Percentiles rank a stretch among this genome's conserved stretches.
Evolutionary conservation across 228 moss, liverwort and hornwort genomes (phyloP).

Genomic region (Sphagnum fallax): DNA sequence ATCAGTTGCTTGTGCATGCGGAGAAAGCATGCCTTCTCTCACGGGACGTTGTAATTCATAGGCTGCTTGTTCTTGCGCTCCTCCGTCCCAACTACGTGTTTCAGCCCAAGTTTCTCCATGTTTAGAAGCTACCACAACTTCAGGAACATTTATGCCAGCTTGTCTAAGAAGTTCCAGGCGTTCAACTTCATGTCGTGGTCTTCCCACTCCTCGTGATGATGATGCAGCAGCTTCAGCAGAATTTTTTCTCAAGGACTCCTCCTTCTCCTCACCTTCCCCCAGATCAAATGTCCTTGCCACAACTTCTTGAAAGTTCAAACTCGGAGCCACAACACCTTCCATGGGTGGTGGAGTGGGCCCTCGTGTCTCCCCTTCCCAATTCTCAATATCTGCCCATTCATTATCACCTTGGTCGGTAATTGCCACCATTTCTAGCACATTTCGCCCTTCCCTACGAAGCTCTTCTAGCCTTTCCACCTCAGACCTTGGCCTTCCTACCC

Average conservation of each 20-base stretch:
- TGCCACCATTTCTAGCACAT: constrained; percentile 12
- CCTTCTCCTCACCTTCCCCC: constrained; percentile 9
- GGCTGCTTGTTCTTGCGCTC: not conserved
- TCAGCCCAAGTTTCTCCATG: constrained; percentile 6
- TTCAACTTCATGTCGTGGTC: constrained; percentile 13
- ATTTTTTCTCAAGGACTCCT: not conserved
- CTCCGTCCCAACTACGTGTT: not conserved
- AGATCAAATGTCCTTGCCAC: constrained; percentile 16
- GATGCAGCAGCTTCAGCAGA: not conserved
- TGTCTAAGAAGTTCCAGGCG: constrained; percentile 12
- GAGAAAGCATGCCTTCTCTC: constrained; percentile 12
- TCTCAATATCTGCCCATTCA: constrained; percentile 18
- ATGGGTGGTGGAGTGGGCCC: constrained; percentile 10
- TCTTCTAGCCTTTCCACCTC: constrained; percentile 26
- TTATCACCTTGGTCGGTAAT: constrained; percentile 1
- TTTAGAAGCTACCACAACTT: not conserved
- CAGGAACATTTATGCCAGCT: not conserved
- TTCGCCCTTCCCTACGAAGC: constrained; percentile 7
- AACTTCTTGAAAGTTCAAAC: not conserved
- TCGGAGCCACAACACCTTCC: constrained; percentile 19
- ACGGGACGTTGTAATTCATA: not conserved
- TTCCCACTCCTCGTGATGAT: constrained; percentile 9
- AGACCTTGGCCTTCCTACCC: constrained; percentile 14
- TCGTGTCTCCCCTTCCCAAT: constrained; percentile 13
- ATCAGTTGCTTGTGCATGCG: constrained; percentile 1